Base-by-base conservation (phyloP, 768 basidiomycete genomes). In the Gelatoporia subvermispora region DNA sequence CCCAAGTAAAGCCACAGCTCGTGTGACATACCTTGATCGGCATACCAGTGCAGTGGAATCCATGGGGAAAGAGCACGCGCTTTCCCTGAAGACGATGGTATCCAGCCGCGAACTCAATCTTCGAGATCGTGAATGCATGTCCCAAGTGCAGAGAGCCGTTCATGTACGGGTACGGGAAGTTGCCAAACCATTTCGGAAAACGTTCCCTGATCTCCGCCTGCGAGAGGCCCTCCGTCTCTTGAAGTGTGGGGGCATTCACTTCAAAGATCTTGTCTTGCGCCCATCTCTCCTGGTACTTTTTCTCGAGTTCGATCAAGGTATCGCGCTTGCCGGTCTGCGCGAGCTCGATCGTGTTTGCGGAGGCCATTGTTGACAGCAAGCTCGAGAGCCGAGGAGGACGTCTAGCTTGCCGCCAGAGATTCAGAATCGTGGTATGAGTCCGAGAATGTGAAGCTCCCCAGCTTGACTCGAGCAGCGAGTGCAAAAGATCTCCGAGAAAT, bases 11-110 rank as follows among this genome's bases (percentile, higher is more conserved):
- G 16, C 37, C 37, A 16, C 16, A 8, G 37, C 37, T n/a, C 11
- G 7, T 51, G 39, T 11, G 8, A 70, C 85, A 50, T 52, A 91
- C 95, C 81, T 97, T 98, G 76, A 99, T 99, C 35, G 96, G 96
- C 92, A 99, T 88, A 28, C 96, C 96, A 4, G 96, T 99, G 59
- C 88, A 90, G 70, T 99, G 96, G 68, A 96, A 89, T 41, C 91
- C 96, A 61, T 94, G 88, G n/a, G 96, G 96, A 71, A 97, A 98
- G 57, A 99, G 69, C 23, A 88, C 92, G 15, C 90, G 78, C 72
- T 96, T 96, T 44, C 96, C 95, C 54, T 93, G 65, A 88, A 99
- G 84, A 37, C 95, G 77, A 69, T 99, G 85, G 68, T 89, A 98
- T 23, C 96, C 96, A 31, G 95, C 88, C 0, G 84, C 82, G 59